Base-by-base conservation (phyloP, 148 eudicot species). In the Rhododendron simsii region DNA sequence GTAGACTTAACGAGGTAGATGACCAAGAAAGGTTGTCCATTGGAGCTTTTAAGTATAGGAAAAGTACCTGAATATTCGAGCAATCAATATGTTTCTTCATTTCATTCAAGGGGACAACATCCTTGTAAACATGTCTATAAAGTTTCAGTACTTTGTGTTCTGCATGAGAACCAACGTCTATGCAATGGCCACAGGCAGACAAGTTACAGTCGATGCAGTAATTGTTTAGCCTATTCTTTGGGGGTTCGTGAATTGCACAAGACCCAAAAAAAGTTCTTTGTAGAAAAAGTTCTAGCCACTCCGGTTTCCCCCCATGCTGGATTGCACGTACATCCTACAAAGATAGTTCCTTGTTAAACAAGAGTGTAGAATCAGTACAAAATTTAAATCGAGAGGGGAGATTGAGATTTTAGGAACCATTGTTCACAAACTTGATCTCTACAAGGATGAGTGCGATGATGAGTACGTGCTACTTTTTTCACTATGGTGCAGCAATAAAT, bases 61-160 rank as follows among this genome's bases (percentile, higher is more conserved):
- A 79, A 47, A 79, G 78, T 84, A 93, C 97, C 97, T 94, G 95
- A 78, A 94, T 93, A 35, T 79, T 82, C 3, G 90, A 73, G 50
- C 94, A 92, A 81, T 94, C 91, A 35, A 94, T 86, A 63, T 89
- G 90, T 5, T 57, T 84, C 59, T 83, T 89, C 67, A 94, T 92
- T 86, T 91, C 91, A 23, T 85, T 85, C 57, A 89, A 76, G 18
- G 91, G 92, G 37, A 94, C 94, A 82, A 91, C 95, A 73, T 89
- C 92, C 90, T 88, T 90, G 88, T 94, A 93, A 81, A 92, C 92
- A 93, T 93, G 97, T 12, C 93, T 86, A 86, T 92, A 92, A 7
- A 94, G 87, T 71, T 91, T 92, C 74, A 94, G 71, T 23, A 91
- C 74, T 45, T 83, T 84, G 65, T 94, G 97, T 28, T 85, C 85